Base-by-base conservation (phyloP, 176 grass and related monocot species). In the Metroxylon sagu region DNA sequence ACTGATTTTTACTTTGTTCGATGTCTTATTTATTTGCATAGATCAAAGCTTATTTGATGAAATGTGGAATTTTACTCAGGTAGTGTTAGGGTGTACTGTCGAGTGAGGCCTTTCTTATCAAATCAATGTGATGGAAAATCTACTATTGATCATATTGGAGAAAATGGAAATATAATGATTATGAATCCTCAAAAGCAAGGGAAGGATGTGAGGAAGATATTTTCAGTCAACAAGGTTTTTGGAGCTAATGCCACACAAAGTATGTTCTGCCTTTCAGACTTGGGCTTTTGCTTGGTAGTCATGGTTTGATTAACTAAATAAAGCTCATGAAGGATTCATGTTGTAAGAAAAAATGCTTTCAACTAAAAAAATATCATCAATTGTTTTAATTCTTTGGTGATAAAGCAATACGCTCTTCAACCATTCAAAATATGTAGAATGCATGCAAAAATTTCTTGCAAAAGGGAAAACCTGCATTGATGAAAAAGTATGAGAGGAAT, bases 161-260 rank as follows among this genome's bases (percentile, higher is more conserved):
- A 95, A 64, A 88, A 82, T 12, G 78, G 85, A 59, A 82, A 82
- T 67, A 81, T 88, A 15, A 71, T 85, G 65, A 82, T 95, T 76
- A 57, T 29, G 4, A 85, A 95, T 65, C 81, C 81, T 54, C 64
- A 85, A 57, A 95, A 88, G 65, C 70, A 82, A 64, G 81, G 84
- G 35, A 95, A 80, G 75, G 89, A 82, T 55, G 66, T 67, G 31
- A 74, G 71, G 59, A 95, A 95, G 72, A 74, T 74, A 62, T 89
- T 95, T 62, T 76, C 77, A 30, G 88, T 95, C 72, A 95, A 95
- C 66, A 95, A 82, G 74, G 77, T 81, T 62, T 95, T 95, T 81
- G 85, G 64, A 28, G 74, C 71, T 48, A 62, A 59, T 62, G 66
- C 65, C 52, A 80, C 77, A 18, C 89, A 95, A 85, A 59, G 89